Evolutionary conservation across 805 yeast species (phyloP).

Genomic region (Kodamaea hsintzibuensis): DNA sequence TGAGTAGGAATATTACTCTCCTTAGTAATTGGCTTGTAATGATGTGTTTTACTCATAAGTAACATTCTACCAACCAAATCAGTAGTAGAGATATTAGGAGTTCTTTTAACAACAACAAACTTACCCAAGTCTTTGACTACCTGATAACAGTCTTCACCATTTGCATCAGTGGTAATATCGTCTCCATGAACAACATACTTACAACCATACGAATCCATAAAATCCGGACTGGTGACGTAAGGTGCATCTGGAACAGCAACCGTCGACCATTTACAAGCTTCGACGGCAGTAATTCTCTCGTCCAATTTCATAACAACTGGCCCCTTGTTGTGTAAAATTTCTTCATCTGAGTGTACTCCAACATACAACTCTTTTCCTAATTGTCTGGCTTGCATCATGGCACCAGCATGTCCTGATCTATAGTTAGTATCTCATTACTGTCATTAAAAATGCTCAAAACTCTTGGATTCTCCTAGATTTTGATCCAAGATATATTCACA

Average conservation of each 20-base stretch:
- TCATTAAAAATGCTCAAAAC: neutral
- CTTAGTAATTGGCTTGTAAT: constrained; percentile 38
- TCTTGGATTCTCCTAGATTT: neutral
- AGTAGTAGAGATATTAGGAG: constrained; percentile 92
- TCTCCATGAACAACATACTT: constrained; percentile 97
- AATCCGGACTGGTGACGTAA: constrained; percentile 84
- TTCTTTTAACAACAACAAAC: constrained; percentile 87
- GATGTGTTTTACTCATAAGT: constrained; percentile 58
- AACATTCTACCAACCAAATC: constrained; percentile 91
- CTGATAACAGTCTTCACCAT: constrained; percentile 92
- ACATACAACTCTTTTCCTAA: constrained; percentile 74
- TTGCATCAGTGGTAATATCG: constrained; percentile 94
- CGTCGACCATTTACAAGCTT: constrained; percentile 89
- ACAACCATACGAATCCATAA: constrained; percentile 75
- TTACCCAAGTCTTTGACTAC: constrained; percentile 80
- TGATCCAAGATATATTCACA: constrained; percentile 18
- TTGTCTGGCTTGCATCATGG: constrained; percentile 88
- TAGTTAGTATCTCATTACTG: neutral
- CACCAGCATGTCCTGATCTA: constrained; percentile 77
- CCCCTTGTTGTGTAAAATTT: constrained; percentile 80
- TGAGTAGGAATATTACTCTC: constrained; percentile 21
- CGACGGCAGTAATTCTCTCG: constrained; percentile 83
- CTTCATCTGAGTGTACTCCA: constrained; percentile 93
- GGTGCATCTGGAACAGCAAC: constrained; percentile 77
- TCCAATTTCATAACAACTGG: constrained; percentile 86